Evolutionary conservation across 116 monocot species (phyloP), one percentile per base, ranked within the genome.

Genomic region (Phalaenopsis hybrid): DNA sequence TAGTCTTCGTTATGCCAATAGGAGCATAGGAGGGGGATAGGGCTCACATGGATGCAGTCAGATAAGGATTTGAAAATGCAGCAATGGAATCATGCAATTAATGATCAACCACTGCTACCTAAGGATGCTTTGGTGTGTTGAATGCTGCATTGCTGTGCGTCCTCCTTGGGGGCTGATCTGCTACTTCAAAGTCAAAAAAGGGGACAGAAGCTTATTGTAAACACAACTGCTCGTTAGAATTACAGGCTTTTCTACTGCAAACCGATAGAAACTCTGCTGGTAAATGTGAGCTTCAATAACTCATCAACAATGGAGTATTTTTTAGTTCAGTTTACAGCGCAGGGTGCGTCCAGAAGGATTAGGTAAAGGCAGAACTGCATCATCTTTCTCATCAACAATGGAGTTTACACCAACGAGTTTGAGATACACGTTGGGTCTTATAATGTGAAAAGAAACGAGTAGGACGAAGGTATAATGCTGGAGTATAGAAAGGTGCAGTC

Each of bases 351-450:
- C 9, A 92, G 86, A 8, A 92, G 88, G 90, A 21, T 89, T 20
- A 81, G 87, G 45, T 74, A 77, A 10, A 59, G 41, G 59, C 89
- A 89, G 83, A 89, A 85, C 75, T 86, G 31, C 45, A 88, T 94
- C 85, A 88, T 91, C 55, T 88, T 94, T 87, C 87, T 94, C 68
- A 92, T 92, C 31, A 94, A 94, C 90, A 92, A 92, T 37, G 94
- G 92, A 15, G 94, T 90, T 2, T 92, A 94, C 90, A 92, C 90
- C 34, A 94, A 90, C n/a, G 90, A 94, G 86, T 92, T 92, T 23
- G 94, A 92, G 86, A 92, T 94, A 84, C 94, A 94, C 68, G 94
- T 92, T 45, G 94, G 94, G 6, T 92, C 92, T 7, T 94, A 94
- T 83, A 92, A 94, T 48, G 92, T 92, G 37, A 94, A 91, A 73